Evolutionary conservation across 2,329 filamentous ascomycete genomes (phyloP), one percentile per base, ranked within the genome.

Genomic region (Aspergillus jensenii): DNA sequence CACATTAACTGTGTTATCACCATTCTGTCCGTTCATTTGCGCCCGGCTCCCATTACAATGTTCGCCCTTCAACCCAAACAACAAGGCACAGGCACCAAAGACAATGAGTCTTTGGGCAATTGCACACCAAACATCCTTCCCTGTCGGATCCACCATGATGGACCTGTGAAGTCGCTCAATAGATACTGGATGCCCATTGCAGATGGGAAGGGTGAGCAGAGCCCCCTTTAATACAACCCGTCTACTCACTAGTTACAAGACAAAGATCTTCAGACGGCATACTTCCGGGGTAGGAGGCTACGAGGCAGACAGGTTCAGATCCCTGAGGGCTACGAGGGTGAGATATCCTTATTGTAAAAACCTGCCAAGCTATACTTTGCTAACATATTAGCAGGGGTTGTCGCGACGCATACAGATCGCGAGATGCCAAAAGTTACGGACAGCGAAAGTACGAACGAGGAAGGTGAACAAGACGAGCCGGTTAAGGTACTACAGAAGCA

Each of bases 251-350:
- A 2, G 39, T 39, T 17, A 12, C 15, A 40, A 67, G 64, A 67
- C 40, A 65, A 67, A 45, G 60, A 63, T 9, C 79, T 75, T 2
- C 79, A 78, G 40, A 83, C 81, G 2, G 81, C 87, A 25, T 89
- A 93, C 69, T 89, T 96, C 63, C 87, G 93, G 61, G 93, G 93
- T 35, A 86, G 91, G 49, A 93, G 90, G 70, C 81, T 97, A 1
- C 81, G 86, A 46, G 91, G 90, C 43, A 88, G 84, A 60, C 69
- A 78, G 1, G 74, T 95, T 3, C 78, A 80, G 3, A 72, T 97
- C 0, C 91, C 93, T 0, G 76, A 85, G n/a, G 83, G 84, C 3
- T 96, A 93, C 71, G 80, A 84, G 63, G 85, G 84, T 79, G 64
- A 43, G 66, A 59, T 23, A 31, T 8, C 17, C 6, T 15, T 12